Conservation (phyloP, 345 rosid species). For the Combretum micranthum region DNA sequence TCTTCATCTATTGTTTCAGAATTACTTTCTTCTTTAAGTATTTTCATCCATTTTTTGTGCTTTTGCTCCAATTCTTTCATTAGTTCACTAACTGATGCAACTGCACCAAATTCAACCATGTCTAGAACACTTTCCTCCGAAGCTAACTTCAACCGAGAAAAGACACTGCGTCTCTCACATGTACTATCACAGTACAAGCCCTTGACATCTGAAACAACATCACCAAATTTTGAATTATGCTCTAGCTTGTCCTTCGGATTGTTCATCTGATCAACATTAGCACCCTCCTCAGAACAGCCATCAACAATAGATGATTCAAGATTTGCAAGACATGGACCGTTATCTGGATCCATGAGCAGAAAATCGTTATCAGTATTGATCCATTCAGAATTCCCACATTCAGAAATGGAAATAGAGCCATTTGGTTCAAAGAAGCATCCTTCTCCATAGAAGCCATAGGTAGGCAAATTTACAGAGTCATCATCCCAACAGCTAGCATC, state of each 20-base stretch:
- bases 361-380: not conserved
- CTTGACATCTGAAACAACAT: not conserved
- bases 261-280: constrained; percentile 4
- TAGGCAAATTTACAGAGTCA: not conserved
- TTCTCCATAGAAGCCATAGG: not conserved
- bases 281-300: not conserved
- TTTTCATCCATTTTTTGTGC: constrained; percentile 8
- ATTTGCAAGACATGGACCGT: not conserved
- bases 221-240: not conserved
- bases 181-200: constrained; percentile 14
- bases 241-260: not conserved
- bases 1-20: not conserved
- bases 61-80: constrained; percentile 20
- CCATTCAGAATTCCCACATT: not conserved
- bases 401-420: not conserved
- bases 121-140: constrained; percentile 3
- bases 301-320: not conserved
- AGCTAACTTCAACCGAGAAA: constrained; percentile 15
- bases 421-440: not conserved
- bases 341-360: constrained; percentile 1
- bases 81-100: constrained; percentile 12
- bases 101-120: not conserved
- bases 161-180: constrained; percentile 10
- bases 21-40: not conserved
- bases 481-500: not conserved